Base-by-base conservation (phyloP, 257 asterid genomes). In the Capsicum baccatum region DNA sequence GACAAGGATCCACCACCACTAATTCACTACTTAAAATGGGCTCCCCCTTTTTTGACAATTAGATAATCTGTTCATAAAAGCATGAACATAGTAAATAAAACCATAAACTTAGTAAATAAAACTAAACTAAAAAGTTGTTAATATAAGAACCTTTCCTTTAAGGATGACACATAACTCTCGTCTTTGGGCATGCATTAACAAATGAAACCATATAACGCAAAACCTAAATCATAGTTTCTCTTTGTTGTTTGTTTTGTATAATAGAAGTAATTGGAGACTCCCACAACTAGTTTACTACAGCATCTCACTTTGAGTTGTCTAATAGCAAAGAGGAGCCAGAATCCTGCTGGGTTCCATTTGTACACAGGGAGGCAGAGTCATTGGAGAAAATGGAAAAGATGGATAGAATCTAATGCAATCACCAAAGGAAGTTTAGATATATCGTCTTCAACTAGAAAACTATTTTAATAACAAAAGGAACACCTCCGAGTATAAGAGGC, bases 351-450 rank as follows among this genome's bases (percentile, higher is more conserved):
- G 81, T 78, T 26, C 62, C 48, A 78, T 33, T 54, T 78, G 64
- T 54, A 15, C 64, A 78, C 14, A 78, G 81, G 26, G 81, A 78
- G 48, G 81, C 26, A 33, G 44, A 33, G 44, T 37, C 9, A n/a
- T 52, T 26, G 64, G 81, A 78, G 62, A 78, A 78, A 54, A 14
- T 52, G 81, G 81, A 78, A 33, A 78, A 14, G 63, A 54, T 26
- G 26, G 64, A 78, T 54, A 52, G 81, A 15, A 78, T 78, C 62
- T 78, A 54, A 78, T 78, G 33, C 64, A 78, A 78, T 78, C 64
- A 78, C 81, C 81, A 78, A 78, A 78, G 59, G 0, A 76, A 54
- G 62, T 17, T 54, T 78, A 26, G 64, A 54, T 26, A 74, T 3
- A 54, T 21, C 19, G 14, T 26, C 63, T 54, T 78, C 64, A 52